These are phyloP conservation scores for Kitagawia praeruptora DNA, from an alignment of 129 eudicot species.

Conservation along the genomic window DNA sequence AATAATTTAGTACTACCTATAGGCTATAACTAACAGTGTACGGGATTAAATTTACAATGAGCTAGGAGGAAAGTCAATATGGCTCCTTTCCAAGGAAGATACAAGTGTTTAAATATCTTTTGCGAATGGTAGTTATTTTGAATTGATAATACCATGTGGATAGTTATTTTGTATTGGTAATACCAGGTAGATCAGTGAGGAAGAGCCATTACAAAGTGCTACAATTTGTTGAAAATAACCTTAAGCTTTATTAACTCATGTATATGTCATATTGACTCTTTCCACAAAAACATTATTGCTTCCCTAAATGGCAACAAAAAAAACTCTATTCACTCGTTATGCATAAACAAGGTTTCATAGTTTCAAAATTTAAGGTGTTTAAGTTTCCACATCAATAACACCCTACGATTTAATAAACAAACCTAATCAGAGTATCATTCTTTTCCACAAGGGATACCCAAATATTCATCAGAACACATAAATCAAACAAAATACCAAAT, in stretches of 20 bases:
- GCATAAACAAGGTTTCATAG: neutral
- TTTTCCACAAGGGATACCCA: neutral
- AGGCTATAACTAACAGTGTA: too few species aligned
- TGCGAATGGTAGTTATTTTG: neutral
- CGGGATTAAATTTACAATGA: too few species aligned
- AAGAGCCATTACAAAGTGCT: neutral
- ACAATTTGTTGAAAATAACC: neutral
- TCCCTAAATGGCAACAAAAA: neutral
- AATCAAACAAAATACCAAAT: too few species aligned
- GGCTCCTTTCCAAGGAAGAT: too few species aligned
- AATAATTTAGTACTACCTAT: too few species aligned
- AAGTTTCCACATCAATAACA: neutral
- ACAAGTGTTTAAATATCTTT: neutral
- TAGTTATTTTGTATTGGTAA: too few species aligned
- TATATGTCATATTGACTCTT: too few species aligned
- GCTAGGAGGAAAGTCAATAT: too few species aligned
- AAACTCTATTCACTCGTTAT: neutral
- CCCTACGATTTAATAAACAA: neutral
- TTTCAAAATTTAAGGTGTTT: neutral
- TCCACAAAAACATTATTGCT: too few species aligned
- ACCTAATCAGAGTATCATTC: neutral
- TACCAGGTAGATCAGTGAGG: neutral
- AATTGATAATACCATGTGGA: neutral
- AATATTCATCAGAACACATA: neutral
- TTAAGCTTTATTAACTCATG: neutral